Evolutionary conservation across 495 filamentous ascomycete species (phyloP).

Genomic region (Aspergillus conjunctus): DNA sequence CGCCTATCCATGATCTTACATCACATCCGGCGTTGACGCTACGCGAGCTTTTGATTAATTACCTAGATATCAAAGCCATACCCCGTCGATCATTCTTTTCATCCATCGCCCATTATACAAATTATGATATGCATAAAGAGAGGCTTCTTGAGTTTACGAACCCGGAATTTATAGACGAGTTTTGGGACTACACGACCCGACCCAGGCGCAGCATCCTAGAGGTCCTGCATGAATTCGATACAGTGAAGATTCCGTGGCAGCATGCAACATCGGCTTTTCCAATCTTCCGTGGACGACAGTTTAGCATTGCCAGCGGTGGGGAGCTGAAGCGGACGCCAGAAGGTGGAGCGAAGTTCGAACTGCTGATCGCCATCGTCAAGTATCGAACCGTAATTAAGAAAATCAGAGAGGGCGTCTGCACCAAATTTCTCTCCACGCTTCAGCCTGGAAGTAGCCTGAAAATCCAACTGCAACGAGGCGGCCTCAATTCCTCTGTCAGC

Average conservation of each 20-base stretch:
- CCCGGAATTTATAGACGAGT: slow-evolving; percentile 78
- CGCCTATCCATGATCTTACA: slow-evolving; percentile 47
- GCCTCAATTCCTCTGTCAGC: slow-evolving; percentile 52
- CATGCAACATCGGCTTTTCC: slow-evolving; percentile 72
- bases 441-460: slow-evolving; percentile 55
- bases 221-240: slow-evolving; percentile 85
- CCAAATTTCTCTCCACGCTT: slow-evolving; percentile 75
- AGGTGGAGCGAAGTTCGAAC: slow-evolving; percentile 60
- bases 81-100: slow-evolving; percentile 86
- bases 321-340: slow-evolving; percentile 42
- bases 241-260: slow-evolving; percentile 77
- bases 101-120: slow-evolving; percentile 69
- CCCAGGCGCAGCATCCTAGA: slow-evolving; percentile 91
- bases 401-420: slow-evolving; percentile 85
- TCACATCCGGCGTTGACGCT: slow-evolving; percentile 61
- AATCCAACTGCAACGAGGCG: slow-evolving; percentile 61
- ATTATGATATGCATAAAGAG: slow-evolving; percentile 71
- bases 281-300: slow-evolving; percentile 74
- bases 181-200: slow-evolving; percentile 93
- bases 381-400: slow-evolving; percentile 88
- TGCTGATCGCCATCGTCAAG: slow-evolving; percentile 88
- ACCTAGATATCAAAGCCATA: slow-evolving; percentile 86
- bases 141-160: slow-evolving; percentile 80
- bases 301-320: slow-evolving; percentile 83
- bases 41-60: slow-evolving; percentile 72